Base-by-base conservation (phyloP, 1,284 basidiomycete genomes). In the Wallemia ichthyophaga region DNA sequence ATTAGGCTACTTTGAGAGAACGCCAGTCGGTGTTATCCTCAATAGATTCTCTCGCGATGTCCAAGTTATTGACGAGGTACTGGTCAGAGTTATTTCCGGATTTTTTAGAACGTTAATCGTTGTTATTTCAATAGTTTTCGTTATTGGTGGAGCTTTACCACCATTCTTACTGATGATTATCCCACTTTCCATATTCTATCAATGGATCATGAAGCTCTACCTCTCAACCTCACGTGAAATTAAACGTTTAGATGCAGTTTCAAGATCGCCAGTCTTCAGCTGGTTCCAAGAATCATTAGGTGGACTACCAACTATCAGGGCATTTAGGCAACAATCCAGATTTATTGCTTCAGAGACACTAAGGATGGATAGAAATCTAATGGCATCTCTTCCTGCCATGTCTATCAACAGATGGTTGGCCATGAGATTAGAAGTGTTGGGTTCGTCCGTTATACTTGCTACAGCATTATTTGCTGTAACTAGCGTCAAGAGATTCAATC, bases 1-100 rank as follows among this genome's bases (percentile, higher is more conserved):
- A 0, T 71, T 92, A 65, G 79, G 77, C 63, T 94, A 87, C 73
- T 94, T 92, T 66, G 87, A 89, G 69, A 70, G 77, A 60, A 88
- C 84, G 0, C 84, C 85, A 1, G 80, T 77, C 24, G 83, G 85
- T 65, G 74, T 83, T 9, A 80, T 85, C 55, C 67, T 89, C 60
- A 91, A 91, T 67, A 70, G 94, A 31, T 96, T 96, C 71, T 86
- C 85, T 17, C 79, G 88, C 2, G 92, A 98, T 67, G 80, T 84
- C 55, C 91, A 91, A 66, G 87, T 92, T 31, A 79, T 89, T 54
- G 91, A 95, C 63, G 71, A 70, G 63, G 64, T 57, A 26, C 75
- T 91, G 25, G 78, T 79, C 24, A 75, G 81, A 57, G 80, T 78
- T 0, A 79, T 89, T 31, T 77, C 78, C 65, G 75, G 73, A 33